Conservation (phyloP, 108 stramenopile genomes). For the Chaetoceros tenuissimus region DNA sequence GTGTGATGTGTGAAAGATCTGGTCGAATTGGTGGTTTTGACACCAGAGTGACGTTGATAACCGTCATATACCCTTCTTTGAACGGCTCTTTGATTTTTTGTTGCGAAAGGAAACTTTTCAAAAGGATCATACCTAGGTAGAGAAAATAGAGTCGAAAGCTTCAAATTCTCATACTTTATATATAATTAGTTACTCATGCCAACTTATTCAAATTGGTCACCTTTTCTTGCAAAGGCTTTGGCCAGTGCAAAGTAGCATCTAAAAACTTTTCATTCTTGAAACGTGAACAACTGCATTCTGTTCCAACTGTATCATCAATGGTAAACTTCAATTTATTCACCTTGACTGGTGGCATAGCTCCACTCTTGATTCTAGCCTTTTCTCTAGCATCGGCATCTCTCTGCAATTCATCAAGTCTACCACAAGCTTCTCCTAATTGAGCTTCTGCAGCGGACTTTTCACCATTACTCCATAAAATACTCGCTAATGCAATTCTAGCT, state of each 20-base stretch:
- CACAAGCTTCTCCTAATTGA: constrained; percentile 50
- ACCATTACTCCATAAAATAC: constrained; percentile 40
- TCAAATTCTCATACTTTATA: too few species aligned
- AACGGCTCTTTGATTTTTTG: too few species aligned
- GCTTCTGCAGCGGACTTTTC: constrained; percentile 44
- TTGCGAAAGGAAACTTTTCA: too few species aligned
- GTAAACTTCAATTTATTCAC: constrained; percentile 37
- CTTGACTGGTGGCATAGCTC: constrained; percentile 12
- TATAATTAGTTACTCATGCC: too few species aligned
- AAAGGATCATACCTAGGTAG: too few species aligned
- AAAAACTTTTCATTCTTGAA: constrained; percentile 60
- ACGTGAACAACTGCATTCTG: constrained; percentile 52
- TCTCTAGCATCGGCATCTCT: constrained; percentile 41
- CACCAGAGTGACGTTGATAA: too few species aligned
- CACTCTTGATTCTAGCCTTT: constrained; percentile 20
- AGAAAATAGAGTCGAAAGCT: too few species aligned
- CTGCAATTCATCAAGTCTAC: constrained; percentile 66
- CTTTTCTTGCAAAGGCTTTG: constrained; percentile 36
- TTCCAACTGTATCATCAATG: constrained; percentile 61
- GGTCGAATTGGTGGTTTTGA: too few species aligned
- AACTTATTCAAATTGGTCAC: constrained; percentile 37
- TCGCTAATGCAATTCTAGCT: constrained; percentile 58
- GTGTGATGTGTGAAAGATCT: too few species aligned
- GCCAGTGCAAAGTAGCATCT: constrained; percentile 55
- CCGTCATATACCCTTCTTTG: too few species aligned